Evolutionary conservation across 192 early-diverging fungal species (phyloP).

Genomic region (Coemansia sp.): DNA sequence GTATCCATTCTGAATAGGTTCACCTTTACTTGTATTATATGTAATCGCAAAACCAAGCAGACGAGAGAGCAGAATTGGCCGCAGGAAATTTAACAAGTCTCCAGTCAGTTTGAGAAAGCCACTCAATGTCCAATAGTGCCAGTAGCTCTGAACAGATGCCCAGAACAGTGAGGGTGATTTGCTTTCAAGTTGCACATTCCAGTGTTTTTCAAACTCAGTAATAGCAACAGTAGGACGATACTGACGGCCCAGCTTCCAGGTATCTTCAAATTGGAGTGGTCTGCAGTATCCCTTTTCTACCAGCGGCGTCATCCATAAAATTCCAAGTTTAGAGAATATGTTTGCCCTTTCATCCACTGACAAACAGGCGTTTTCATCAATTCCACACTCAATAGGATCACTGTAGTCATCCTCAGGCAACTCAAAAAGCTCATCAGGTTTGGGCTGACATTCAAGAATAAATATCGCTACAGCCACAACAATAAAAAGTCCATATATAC

Average conservation of each 20-base stretch:
- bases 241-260: conserved; percentile 64
- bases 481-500: not conserved
- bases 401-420: not conserved
- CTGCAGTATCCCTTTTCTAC: conserved; percentile 75
- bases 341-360: conserved; percentile 77
- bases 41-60: conserved; percentile 63
- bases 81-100: conserved; percentile 74
- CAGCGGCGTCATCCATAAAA: conserved; percentile 85
- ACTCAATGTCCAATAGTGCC: conserved; percentile 66
- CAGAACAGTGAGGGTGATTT: conserved; percentile 66
- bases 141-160: conserved; percentile 63
- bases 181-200: conserved; percentile 66
- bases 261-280: conserved; percentile 68
- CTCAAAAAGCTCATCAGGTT: not conserved
- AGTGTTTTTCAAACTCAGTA: conserved; percentile 62
- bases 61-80: conserved; percentile 73
- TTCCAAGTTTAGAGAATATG: conserved; percentile 77
- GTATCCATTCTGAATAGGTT: conserved; percentile 73
- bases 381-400: not conserved
- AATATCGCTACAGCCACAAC: not conserved
- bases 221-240: conserved; percentile 64
- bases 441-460: not conserved
- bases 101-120: conserved; percentile 76
- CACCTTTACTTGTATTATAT: conserved; percentile 37
- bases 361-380: too few relatives aligned